Percentiles rank a stretch among this genome's conserved stretches.
phyloP scores from a whole-genome alignment of 75 land plant genomes.

The Cryptomeria japonica region DNA sequence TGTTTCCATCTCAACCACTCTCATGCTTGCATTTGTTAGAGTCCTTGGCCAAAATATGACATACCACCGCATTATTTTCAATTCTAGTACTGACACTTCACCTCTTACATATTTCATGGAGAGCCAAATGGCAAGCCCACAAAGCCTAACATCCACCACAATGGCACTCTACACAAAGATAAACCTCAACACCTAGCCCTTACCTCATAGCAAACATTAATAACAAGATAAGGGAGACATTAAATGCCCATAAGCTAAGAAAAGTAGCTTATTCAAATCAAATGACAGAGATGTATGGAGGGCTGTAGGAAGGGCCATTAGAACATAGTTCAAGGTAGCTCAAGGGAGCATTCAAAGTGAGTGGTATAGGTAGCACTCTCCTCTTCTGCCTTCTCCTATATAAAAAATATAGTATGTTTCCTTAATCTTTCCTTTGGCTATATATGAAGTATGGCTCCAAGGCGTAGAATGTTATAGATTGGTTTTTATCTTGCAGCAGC shows the following conservation, averaged over 20 bases:
- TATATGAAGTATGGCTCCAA: neutral
- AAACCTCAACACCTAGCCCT: neutral
- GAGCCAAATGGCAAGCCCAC: neutral
- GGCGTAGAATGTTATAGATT: neutral
- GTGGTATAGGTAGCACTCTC: neutral
- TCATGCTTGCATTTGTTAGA: neutral
- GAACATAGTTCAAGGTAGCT: neutral
- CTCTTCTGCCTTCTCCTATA: neutral
- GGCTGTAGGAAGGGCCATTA: neutral
- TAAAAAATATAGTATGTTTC: neutral
- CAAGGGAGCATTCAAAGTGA: neutral
- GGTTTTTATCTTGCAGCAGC: neutral
- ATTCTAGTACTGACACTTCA: neutral
- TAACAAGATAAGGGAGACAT: neutral
- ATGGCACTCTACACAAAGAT: neutral
- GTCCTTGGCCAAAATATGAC: neutral
- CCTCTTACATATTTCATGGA: neutral
- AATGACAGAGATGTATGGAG: neutral
- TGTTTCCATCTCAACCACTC: neutral
- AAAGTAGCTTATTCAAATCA: neutral
- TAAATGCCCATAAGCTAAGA: neutral
- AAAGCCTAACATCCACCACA: neutral
- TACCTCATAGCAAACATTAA: neutral
- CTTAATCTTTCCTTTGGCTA: neutral
- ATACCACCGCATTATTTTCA: neutral